Percentiles rank a stretch among this genome's conserved stretches.
phyloP scores from a whole-genome alignment of 2,329 filamentous ascomycete genomes.

The Aspergillus aculeatinus region DNA sequence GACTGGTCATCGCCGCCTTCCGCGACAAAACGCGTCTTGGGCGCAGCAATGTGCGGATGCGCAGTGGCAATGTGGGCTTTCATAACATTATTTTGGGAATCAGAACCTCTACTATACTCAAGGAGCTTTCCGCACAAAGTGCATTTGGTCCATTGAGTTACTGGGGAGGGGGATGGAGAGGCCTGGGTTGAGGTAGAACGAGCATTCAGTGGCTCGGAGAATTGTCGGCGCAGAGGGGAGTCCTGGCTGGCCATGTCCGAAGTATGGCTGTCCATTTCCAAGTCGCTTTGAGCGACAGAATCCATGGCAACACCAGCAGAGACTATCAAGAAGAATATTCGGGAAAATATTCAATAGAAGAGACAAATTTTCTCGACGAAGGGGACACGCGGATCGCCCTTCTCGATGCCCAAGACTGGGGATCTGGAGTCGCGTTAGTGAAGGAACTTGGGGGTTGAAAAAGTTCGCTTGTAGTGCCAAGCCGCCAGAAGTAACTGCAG shows the following conservation, averaged over 20 bases:
- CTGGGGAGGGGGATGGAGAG: slow-evolving; percentile 35
- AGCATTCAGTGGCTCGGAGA: slow-evolving; percentile 38
- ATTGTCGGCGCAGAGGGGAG: slow-evolving; percentile 39
- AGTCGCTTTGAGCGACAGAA: slow-evolving; percentile 33
- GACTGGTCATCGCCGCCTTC: slow-evolving; percentile 25
- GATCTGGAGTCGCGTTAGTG: slow-evolving; percentile 31
- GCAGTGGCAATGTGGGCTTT: slow-evolving; percentile 34
- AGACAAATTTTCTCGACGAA: not conserved
- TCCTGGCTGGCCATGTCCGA: slow-evolving; percentile 39
- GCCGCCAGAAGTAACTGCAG: slow-evolving; percentile 27
- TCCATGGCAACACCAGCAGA: slow-evolving; percentile 27
- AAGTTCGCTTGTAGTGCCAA: slow-evolving; percentile 40
- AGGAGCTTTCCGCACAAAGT: slow-evolving; percentile 39
- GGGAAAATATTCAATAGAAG: slow-evolving; percentile 7
- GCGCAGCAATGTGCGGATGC: slow-evolving; percentile 34
- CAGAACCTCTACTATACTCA: slow-evolving; percentile 25
- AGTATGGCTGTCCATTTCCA: slow-evolving; percentile 38
- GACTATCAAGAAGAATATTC: slow-evolving; percentile 2
- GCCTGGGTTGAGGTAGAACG: slow-evolving; percentile 36
- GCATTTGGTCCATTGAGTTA: slow-evolving; percentile 32
- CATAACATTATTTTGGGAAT: slow-evolving; percentile 30
- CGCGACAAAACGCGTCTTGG: slow-evolving; percentile 25
- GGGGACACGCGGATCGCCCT: slow-evolving; percentile 1
- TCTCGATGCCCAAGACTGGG: slow-evolving; percentile 12
- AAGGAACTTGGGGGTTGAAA: slow-evolving; percentile 18